These are phyloP conservation scores for Dactylellina parvicollis DNA, from an alignment of 2,329 filamentous ascomycete genomes.

Conservation along the genomic window DNA sequence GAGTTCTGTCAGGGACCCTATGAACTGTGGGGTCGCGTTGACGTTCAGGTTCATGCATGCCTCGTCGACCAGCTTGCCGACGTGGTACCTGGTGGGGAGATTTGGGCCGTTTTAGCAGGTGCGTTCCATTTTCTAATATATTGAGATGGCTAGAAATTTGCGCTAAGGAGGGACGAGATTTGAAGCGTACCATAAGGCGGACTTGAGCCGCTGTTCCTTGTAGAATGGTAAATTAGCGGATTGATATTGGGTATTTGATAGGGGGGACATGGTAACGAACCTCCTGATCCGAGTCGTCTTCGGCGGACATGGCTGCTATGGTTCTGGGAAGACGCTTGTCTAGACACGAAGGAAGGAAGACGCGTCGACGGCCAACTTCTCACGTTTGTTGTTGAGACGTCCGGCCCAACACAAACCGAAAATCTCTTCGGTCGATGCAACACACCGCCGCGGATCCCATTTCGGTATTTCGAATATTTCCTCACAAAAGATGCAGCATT, in stretches of 20 bases:
- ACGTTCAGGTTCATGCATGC: slow-evolving; percentile 77
- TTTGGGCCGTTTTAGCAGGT: slow-evolving; percentile 61
- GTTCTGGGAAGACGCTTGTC: not conserved
- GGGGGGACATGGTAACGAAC: slow-evolving; percentile 19
- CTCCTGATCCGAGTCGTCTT: slow-evolving; percentile 43
- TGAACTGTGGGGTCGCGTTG: slow-evolving; percentile 92
- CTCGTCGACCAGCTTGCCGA: slow-evolving; percentile 89
- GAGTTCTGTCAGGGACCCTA: slow-evolving; percentile 83
- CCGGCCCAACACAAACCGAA: no score
- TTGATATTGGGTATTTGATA: not conserved
- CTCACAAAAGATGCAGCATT: no score
- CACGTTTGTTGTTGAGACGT: no score
- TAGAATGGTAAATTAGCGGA: slow-evolving; percentile 18
- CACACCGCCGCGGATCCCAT: no score
- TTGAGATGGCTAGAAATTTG: not conserved
- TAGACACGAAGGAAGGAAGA: slow-evolving; percentile 6
- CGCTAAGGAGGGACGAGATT: no score
- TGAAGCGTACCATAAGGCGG: slow-evolving; percentile 49
- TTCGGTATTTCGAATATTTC: no score
- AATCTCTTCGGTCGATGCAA: no score
- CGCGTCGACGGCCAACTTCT: slow-evolving; percentile 1
- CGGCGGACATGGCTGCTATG: slow-evolving; percentile 31
- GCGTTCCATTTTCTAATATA: not conserved
- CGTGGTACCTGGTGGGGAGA: slow-evolving; percentile 83
- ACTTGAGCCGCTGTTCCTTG: slow-evolving; percentile 49